These are phyloP conservation scores for Candida montana DNA, from an alignment of 805 yeast species.

Conservation along the genomic window DNA sequence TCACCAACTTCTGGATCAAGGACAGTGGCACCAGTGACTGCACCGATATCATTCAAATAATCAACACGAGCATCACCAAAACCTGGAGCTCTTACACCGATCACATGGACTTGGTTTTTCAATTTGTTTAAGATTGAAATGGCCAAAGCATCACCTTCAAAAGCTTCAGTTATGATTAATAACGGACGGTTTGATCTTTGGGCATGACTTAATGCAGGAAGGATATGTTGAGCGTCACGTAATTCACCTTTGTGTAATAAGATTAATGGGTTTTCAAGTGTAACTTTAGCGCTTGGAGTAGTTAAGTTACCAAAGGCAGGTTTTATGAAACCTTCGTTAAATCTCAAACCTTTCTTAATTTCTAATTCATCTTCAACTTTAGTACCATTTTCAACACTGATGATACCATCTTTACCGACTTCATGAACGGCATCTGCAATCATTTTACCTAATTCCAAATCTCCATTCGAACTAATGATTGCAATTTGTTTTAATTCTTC, in stretches of 20 bases:
- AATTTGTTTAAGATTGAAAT: conserved; percentile 96
- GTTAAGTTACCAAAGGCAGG: conserved; percentile 82
- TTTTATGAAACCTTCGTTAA: conserved; percentile 94
- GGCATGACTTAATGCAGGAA: conserved; percentile 90
- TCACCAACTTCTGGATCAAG: conserved; percentile 88
- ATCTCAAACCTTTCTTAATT: conserved; percentile 97
- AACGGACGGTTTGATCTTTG: conserved; percentile 92
- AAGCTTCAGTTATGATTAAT: conserved; percentile 88
- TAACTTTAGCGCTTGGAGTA: conserved; percentile 86
- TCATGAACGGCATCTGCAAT: conserved; percentile 96
- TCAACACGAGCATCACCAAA: conserved; percentile 98
- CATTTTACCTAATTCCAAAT: conserved; percentile 81
- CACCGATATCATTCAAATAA: conserved; percentile 92
- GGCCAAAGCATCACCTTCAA: conserved; percentile 98
- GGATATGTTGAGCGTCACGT: conserved; percentile 40
- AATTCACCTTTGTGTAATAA: conserved; percentile 40
- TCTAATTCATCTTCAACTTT: conserved; percentile 94
- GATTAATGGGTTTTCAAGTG: conserved; percentile 88
- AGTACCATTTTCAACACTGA: conserved; percentile 96
- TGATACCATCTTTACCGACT: conserved; percentile 98
- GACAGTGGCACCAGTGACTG: conserved; percentile 85
- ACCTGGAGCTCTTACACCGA: conserved; percentile 98
- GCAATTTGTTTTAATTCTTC: conserved; percentile 98
- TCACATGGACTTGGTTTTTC: conserved; percentile 97
- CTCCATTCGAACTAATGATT: conserved; percentile 96